These are phyloP conservation scores for Wallacemonas sp. DNA, from an alignment of 208 protist species.

Conservation along the genomic window DNA sequence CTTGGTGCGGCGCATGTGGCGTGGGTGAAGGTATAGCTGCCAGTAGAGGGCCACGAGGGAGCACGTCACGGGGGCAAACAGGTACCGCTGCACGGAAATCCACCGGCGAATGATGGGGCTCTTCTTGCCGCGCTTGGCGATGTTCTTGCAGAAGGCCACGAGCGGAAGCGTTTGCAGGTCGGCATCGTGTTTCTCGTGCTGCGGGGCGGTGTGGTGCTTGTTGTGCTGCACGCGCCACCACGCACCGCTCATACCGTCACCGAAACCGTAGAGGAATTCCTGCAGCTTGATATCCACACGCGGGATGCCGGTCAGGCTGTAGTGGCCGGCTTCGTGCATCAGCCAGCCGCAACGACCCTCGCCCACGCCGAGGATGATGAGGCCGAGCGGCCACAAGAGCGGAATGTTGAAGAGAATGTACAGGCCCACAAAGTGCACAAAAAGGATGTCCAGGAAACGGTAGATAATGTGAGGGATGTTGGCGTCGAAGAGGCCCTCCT, in stretches of 20 bases:
- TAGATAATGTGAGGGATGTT: conserved; percentile 58
- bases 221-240: conserved; percentile 86
- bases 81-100: conserved; percentile 66
- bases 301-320: conserved; percentile 60
- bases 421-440: conserved; percentile 52
- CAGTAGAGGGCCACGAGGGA: conserved; percentile 74
- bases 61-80: conserved; percentile 72
- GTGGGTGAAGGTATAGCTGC: conserved; percentile 77
- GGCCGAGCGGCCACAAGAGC: conserved; percentile 39
- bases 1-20: conserved; percentile 60
- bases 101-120: conserved; percentile 47
- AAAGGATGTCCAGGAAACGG: conserved; percentile 56
- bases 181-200: conserved; percentile 73
- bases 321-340: conserved; percentile 82
- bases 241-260: conserved; percentile 71
- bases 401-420: conserved; percentile 53
- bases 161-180: conserved; percentile 82
- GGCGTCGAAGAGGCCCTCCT: conserved; percentile 66
- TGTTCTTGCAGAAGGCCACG: conserved; percentile 74
- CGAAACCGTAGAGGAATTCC: conserved; percentile 68
- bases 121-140: conserved; percentile 39
- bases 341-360: conserved; percentile 82
- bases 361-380: conserved; percentile 57
- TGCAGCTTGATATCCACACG: conserved; percentile 66
- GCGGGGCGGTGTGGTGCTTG: conserved; percentile 75